Evolutionary conservation across 176 grass and related monocot species (phyloP).

Genomic region (Carex kokanica): DNA sequence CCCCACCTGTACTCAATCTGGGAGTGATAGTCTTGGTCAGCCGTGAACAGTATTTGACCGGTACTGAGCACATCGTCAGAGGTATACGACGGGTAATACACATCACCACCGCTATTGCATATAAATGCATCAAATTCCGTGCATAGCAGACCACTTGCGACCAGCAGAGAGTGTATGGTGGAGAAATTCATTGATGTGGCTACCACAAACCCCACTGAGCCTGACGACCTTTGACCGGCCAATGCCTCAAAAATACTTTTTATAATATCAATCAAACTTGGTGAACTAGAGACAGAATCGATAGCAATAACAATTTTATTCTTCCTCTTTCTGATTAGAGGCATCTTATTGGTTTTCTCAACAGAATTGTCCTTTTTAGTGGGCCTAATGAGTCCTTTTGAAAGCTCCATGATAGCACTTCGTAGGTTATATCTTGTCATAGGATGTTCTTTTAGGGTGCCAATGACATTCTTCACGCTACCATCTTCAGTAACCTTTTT

Average conservation of each 20-base stretch:
- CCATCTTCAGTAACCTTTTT: slow-evolving; percentile 33
- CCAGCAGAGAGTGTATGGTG: slow-evolving; percentile 53
- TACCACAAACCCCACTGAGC: slow-evolving; percentile 53
- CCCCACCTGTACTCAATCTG: slow-evolving; percentile 91
- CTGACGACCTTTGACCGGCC: slow-evolving; percentile 23
- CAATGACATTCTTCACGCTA: slow-evolving; percentile 26
- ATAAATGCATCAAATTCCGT: slow-evolving; percentile 90
- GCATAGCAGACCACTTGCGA: slow-evolving; percentile 42
- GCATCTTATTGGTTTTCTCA: slow-evolving; percentile 48
- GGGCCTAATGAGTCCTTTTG: slow-evolving; percentile 27
- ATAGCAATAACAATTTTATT: slow-evolving; percentile 60
- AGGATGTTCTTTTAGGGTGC: slow-evolving; percentile 10
- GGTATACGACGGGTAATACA: slow-evolving; percentile 66
- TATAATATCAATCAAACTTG: slow-evolving; percentile 47
- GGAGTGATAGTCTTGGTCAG: slow-evolving; percentile 76
- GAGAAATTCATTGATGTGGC: slow-evolving; percentile 56
- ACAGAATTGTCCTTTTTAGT: slow-evolving; percentile 23
- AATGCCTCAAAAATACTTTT: slow-evolving; percentile 55
- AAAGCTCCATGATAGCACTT: slow-evolving; percentile 49
- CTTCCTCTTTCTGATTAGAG: slow-evolving; percentile 56
- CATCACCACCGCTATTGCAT: slow-evolving; percentile 75
- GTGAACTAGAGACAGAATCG: slow-evolving; percentile 46
- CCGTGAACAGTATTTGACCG: slow-evolving; percentile 60
- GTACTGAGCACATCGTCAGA: slow-evolving; percentile 63
- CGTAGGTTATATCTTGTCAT: slow-evolving; percentile 41